These are phyloP conservation scores for Eimeria maxima DNA, from an alignment of 169 alveolate species.

Conservation along the genomic window DNA sequence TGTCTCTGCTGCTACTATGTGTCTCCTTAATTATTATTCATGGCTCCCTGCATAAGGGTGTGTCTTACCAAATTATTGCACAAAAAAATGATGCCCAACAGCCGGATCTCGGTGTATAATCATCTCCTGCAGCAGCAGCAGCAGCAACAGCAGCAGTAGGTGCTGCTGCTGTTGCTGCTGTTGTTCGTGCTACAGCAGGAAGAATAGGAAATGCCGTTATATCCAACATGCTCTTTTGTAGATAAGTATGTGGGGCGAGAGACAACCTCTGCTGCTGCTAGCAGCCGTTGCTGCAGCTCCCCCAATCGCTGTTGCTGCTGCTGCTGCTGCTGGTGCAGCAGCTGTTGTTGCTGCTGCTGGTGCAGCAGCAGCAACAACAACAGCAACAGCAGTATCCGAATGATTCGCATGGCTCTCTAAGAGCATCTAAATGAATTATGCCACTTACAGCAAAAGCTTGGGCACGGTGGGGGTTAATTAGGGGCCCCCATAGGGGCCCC, in stretches of 20 bases:
- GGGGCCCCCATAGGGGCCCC: conserved; percentile 19
- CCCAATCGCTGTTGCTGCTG: not conserved
- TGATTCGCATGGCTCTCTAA: not conserved
- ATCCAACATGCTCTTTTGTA: not conserved
- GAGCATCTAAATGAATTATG: not conserved
- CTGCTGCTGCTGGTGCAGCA: conserved; percentile 9
- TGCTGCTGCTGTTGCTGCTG: conserved; percentile 15
- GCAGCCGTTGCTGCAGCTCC: not conserved
- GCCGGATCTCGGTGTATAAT: conserved; percentile 18
- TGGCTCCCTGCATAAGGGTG: conserved; percentile 64
- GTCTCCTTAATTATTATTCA: not conserved
- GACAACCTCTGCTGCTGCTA: not conserved
- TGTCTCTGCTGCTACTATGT: conserved; percentile 13
- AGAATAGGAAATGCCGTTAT: too few relatives aligned
- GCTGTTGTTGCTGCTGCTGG: not conserved
- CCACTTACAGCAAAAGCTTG: not conserved
- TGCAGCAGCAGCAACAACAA: not conserved
- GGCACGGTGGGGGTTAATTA: not conserved
- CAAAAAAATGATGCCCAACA: conserved; percentile 1
- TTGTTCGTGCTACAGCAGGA: conserved; percentile 3
- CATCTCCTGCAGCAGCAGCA: not conserved
- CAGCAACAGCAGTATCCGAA: conserved; percentile 17
- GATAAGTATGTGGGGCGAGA: not conserved
- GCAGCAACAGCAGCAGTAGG: not conserved
- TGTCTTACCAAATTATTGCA: conserved; percentile 61